A percentile compares a stretch with the other conserved stretches of the same genome.
phyloP scores from a whole-genome alignment of 2,329 filamentous ascomycete genomes.

The Pyrenophora teres region DNA sequence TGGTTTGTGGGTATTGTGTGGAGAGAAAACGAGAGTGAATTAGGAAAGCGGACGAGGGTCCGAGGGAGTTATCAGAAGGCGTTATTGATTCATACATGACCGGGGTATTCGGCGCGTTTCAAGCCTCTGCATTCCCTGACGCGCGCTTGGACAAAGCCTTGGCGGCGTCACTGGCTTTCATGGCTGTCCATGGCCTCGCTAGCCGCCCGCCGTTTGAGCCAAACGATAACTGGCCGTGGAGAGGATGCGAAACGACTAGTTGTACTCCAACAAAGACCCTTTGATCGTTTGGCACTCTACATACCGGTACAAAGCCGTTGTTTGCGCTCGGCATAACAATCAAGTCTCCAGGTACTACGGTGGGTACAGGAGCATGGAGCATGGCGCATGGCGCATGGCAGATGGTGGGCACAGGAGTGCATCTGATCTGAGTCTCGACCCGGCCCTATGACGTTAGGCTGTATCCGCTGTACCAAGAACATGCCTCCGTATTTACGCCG shows the following conservation, averaged over 20 bases:
- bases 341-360: neutral
- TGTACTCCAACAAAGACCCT: neutral
- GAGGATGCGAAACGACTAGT: neutral
- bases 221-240: constrained; percentile 7
- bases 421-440: constrained; percentile 12
- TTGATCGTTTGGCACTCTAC: neutral
- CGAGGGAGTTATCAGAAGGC: constrained; percentile 2
- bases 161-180: constrained; percentile 18
- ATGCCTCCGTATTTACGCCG: constrained; percentile 1
- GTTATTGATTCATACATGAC: constrained; percentile 12
- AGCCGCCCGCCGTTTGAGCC: constrained; percentile 15
- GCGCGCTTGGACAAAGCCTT: constrained; percentile 10
- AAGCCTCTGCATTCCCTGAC: constrained; percentile 18
- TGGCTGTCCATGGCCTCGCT: neutral
- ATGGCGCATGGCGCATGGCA: neutral
- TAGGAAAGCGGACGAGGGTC: constrained; percentile 3
- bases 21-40: constrained; percentile 3
- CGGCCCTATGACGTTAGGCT: constrained; percentile 16
- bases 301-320: too few relatives aligned
- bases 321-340: neutral
- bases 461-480: constrained; percentile 2
- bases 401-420: constrained; percentile 7
- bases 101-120: constrained; percentile 17
- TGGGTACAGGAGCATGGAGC: constrained; percentile 9
- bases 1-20: neutral